Evolutionary conservation across 257 asterid species (phyloP), one percentile per base, ranked within the genome.

Genomic region (Scutellaria galericulata): DNA sequence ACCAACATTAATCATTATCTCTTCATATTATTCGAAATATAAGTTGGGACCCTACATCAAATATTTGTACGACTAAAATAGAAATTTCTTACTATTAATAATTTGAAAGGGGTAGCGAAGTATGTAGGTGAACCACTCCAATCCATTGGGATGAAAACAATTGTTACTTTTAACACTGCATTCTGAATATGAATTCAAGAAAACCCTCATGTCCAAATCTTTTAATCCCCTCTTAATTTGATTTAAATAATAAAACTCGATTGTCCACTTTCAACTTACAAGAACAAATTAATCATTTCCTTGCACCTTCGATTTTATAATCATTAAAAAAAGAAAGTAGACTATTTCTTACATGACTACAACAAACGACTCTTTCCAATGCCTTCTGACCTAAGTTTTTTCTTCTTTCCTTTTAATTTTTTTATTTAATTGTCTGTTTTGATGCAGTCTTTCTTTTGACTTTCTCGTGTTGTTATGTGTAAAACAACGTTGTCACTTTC

Each of bases 101-200:
- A 46, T 62, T 12, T 22, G 66, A 11, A 52, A 52, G 67, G 64
- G 42, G 14, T 45, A 62, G 18, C 65, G 37, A 71, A 68, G 18
- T 56, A 66, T 73, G 86, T 88, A 77, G 91, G 86, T 86, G 68
- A 84, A 82, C 89, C 78, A 81, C 87, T 71, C 74, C 42, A 66
- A 72, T 24, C 40, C 6, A 9, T 66, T 63, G 9, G 68, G 22
- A 42, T 41, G 48, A 54, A 8, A 47, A 55, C 9, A 57, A 59
- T 27, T 11, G 44, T 15, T 39, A 67, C 41, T 57, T 77, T 62
- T 68, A 27, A 67, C 64, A 59, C 81, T 60, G 20, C 9, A 37
- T 52, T 35, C 63, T 65, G 60, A 65, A 69, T 46, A 7, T 13
- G 20, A 65, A 56, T 68, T 7, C 69, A 60, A 47, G 75, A 71